Base-by-base conservation (phyloP, 371 early-diverging fungal genomes). In the Mucor racemosus region DNA sequence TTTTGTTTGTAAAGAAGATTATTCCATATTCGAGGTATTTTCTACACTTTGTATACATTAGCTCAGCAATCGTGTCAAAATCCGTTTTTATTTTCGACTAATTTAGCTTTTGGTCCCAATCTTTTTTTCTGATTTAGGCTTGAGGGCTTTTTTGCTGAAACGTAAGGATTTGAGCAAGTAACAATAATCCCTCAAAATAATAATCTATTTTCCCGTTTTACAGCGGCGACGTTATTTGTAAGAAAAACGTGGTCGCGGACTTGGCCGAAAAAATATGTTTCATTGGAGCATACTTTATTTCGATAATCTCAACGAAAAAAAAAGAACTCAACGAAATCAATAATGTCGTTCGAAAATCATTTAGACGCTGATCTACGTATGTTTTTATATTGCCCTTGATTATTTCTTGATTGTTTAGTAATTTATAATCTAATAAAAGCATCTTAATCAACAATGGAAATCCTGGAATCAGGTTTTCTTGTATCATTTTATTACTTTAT, bases 231-330 rank as follows among this genome's bases (percentile, higher is more conserved):
- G 17, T 13, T 62, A 62, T 31, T 35, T 31, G 55, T 13, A 44
- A 44, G 36, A 57, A 67, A 62, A 67, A 67, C 67, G 67, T 67
- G 67, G 67, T 67, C 62, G 62, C 62, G 67, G 62, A 67, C 67
- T 67, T 67, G 57, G 31, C 67, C 61, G 56, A 61, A 46, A 41
- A 15, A n/a, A n/a, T 15, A 44, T 17, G 7, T n/a, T 44, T 17
- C 44, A 44, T 48, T 40, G 35, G 31, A 41, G 35, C 35, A 35
- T 21, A 55, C 35, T 8, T 33, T 34, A n/a, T 55, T 13, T 14
- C 35, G 56, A 55, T 34, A 21, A 55, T 50, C 50, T 50, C 7
- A 44, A 44, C 44, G 44, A 44, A 44, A 17, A 44, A 11, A 19
- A 19, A 50, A 11, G 38, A 38, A 50, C 26, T 26, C 50, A 50